Percentiles rank a stretch among this genome's conserved stretches.
phyloP scores from a whole-genome alignment of 257 asterid genomes.

The Craterostigma plantagineum region DNA sequence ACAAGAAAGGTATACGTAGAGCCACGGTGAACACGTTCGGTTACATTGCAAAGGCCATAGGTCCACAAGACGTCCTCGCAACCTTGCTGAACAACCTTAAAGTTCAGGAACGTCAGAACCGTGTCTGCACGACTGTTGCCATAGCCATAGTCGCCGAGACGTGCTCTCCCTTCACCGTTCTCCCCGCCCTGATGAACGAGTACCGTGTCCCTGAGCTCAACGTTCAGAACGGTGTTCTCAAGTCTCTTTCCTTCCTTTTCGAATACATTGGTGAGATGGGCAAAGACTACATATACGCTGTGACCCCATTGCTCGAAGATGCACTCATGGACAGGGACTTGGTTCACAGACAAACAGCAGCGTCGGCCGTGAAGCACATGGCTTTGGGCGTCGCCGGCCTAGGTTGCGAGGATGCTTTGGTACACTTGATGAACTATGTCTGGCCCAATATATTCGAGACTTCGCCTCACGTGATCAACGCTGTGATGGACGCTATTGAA shows the following conservation, averaged over 20 bases:
- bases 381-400: constrained; percentile 83
- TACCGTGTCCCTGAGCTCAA: constrained; percentile 86
- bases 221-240: constrained; percentile 80
- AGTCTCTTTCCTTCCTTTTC: constrained; percentile 68
- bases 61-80: constrained; percentile 84
- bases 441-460: constrained; percentile 93
- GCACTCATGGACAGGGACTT: constrained; percentile 85
- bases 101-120: constrained; percentile 87
- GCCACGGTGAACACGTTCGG: constrained; percentile 89
- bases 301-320: constrained; percentile 83
- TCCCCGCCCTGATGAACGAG: constrained; percentile 83
- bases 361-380: constrained; percentile 87
- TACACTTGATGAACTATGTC: constrained; percentile 65
- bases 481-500: constrained; percentile 85
- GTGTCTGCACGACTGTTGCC: constrained; percentile 91
- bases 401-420: constrained; percentile 79
- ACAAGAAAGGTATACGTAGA: constrained; percentile 83
- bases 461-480: constrained; percentile 78
- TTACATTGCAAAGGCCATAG: constrained; percentile 78
- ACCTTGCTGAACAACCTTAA: constrained; percentile 73
- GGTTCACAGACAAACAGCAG: constrained; percentile 83
- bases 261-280: constrained; percentile 95
- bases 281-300: constrained; percentile 81
- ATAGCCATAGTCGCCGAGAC: constrained; percentile 91
- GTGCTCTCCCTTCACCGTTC: constrained; percentile 74